phyloP scores from a whole-genome alignment of 2,329 filamentous ascomycete species.

The Cryoendolithus antarcticus region DNA sequence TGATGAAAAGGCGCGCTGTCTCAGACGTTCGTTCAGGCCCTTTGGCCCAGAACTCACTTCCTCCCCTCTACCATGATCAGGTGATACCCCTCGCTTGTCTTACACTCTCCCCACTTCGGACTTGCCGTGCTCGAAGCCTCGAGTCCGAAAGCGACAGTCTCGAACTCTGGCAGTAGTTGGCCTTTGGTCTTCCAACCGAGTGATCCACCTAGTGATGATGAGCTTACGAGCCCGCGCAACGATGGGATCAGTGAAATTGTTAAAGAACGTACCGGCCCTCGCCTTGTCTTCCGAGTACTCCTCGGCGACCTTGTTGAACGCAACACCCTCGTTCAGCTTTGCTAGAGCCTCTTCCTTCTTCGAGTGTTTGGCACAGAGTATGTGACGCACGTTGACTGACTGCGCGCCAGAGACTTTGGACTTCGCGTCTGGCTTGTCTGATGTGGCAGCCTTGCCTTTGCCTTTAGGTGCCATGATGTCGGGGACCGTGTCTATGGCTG shows the following conservation, averaged over 20 bases:
- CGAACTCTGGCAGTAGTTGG: slow-evolving; percentile 55
- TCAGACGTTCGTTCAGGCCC: too few species aligned
- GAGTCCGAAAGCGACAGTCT: slow-evolving; percentile 58
- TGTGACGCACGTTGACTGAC: slow-evolving; percentile 62
- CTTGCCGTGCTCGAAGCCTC: slow-evolving; percentile 51
- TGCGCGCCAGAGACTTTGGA: slow-evolving; percentile 38
- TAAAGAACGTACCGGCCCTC: slow-evolving; percentile 33
- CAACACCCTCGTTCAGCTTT: slow-evolving; percentile 53
- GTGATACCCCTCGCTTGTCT: slow-evolving; percentile 67
- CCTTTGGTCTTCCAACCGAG: slow-evolving; percentile 64
- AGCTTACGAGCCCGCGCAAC: too few species aligned
- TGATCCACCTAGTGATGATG: slow-evolving; percentile 43
- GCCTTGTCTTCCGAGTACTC: slow-evolving; percentile 70
- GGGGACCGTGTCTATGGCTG: neutral
- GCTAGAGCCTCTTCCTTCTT: slow-evolving; percentile 65
- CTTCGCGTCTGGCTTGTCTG: slow-evolving; percentile 14
- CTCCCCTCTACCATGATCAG: slow-evolving; percentile 65
- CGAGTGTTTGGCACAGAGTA: slow-evolving; percentile 64
- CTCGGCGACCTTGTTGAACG: slow-evolving; percentile 63
- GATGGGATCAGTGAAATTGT: too few species aligned
- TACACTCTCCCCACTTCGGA: slow-evolving; percentile 57
- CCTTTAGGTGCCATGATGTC: slow-evolving; percentile 22
- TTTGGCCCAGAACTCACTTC: slow-evolving; percentile 29
- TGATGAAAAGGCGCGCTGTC: too few species aligned
- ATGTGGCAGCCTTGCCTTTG: slow-evolving; percentile 17